phyloP scores from a whole-genome alignment of 108 stramenopile genomes.

The Cyclotella cryptica region DNA sequence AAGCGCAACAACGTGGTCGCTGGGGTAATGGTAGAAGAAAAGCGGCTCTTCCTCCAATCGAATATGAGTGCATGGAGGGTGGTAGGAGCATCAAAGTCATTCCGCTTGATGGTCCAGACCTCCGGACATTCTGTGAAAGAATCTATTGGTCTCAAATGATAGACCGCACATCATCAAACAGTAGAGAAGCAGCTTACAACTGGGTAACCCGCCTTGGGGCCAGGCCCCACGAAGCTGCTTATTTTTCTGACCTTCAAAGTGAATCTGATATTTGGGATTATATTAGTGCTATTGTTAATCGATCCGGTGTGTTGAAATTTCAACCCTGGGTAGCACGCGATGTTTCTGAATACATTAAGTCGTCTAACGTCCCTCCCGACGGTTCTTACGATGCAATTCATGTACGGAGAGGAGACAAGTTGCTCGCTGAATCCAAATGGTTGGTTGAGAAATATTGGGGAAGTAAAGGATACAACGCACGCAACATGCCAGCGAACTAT shows the following conservation, averaged over 20 bases:
- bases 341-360: conserved; percentile 21
- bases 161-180: background rate
- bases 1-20: background rate
- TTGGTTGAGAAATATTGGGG: conserved; percentile 14
- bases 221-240: conserved; percentile 2
- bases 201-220: conserved; percentile 38
- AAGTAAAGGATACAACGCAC: background rate
- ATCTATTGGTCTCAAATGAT: background rate
- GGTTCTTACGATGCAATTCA: conserved; percentile 33
- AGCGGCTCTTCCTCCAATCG: too few relatives aligned
- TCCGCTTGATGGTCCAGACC: background rate
- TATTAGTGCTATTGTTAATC: conserved; percentile 19
- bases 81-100: background rate
- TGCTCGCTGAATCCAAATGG: conserved; percentile 9
- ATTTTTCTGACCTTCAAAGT: conserved; percentile 14
- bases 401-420: conserved; percentile 26
- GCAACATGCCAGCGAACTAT: conserved; percentile 1
- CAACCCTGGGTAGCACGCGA: conserved; percentile 46
- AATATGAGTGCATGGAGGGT: background rate
- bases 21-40: background rate
- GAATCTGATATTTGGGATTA: conserved; percentile 36
- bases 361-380: conserved; percentile 7
- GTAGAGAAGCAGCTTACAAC: too few relatives aligned
- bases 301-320: conserved; percentile 30
- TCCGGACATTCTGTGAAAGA: background rate